These are phyloP conservation scores for Nicotiana obtusifolia DNA, from an alignment of 257 asterid species.

Conservation along the genomic window DNA sequence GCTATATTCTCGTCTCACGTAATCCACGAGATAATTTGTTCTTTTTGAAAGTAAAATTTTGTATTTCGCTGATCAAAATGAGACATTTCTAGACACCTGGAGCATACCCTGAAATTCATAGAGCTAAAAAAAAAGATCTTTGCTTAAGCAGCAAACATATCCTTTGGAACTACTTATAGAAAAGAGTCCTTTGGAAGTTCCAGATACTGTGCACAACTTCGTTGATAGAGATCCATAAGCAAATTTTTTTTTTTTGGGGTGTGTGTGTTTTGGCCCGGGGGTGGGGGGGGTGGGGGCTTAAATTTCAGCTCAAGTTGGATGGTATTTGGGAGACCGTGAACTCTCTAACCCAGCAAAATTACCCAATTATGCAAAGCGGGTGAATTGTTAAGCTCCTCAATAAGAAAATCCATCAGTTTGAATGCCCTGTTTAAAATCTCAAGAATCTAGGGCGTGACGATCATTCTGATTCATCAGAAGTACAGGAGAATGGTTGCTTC, in stretches of 20 bases:
- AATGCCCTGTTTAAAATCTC: background rate
- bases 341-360: conserved; percentile 1
- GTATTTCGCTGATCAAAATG: background rate
- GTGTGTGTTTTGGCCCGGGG: rapidly evolving
- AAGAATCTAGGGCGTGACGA: background rate
- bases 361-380: background rate
- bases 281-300: background rate
- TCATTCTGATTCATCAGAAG: conserved; percentile 5
- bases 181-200: background rate
- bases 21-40: background rate
- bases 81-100: background rate
- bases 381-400: background rate
- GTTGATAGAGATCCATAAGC: background rate
- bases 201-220: background rate
- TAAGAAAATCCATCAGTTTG: background rate
- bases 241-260: background rate
- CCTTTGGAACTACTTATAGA: background rate
- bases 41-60: background rate
- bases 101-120: background rate
- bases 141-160: background rate
- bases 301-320: background rate
- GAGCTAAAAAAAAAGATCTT: background rate
- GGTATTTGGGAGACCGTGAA: background rate
- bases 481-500: conserved; percentile 1
- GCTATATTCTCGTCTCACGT: background rate